These are phyloP conservation scores for Colletotrichum australisinense DNA, from an alignment of 2,329 filamentous ascomycete genomes.

Conservation along the genomic window DNA sequence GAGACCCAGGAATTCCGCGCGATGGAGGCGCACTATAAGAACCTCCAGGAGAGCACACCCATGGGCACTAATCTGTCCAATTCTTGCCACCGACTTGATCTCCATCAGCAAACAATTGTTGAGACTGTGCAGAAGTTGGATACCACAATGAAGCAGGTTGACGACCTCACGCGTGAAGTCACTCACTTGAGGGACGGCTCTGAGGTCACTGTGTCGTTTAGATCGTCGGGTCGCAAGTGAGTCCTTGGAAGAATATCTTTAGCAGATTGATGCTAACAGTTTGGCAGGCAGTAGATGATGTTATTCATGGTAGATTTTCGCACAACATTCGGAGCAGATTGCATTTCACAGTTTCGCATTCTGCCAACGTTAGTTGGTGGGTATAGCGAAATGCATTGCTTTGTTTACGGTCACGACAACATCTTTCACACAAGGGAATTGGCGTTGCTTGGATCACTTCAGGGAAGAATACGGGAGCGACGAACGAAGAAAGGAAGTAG, in stretches of 20 bases:
- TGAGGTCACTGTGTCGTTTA: slow-evolving; percentile 24
- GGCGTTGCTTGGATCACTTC: too few relatives aligned
- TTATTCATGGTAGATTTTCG: not conserved
- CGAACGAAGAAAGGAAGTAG: too few relatives aligned
- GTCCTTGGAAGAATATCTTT: not conserved
- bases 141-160: not conserved
- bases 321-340: not conserved
- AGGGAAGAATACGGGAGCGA: too few relatives aligned
- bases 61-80: slow-evolving; percentile 17
- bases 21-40: slow-evolving; percentile 11
- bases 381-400: not conserved
- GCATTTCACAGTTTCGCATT: not conserved
- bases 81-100: slow-evolving; percentile 12
- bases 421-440: too few relatives aligned
- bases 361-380: not conserved
- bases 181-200: not conserved
- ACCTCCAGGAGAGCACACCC: not conserved
- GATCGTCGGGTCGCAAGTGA: not conserved
- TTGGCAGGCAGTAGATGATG: not conserved
- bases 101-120: slow-evolving; percentile 1
- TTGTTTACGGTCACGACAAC: not conserved
- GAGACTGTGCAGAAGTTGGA: not conserved
- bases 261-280: not conserved
- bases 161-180: not conserved
- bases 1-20: slow-evolving; percentile 17